phyloP scores from a whole-genome alignment of 148 eudicot genomes.

The Chenopodium formosanum region DNA sequence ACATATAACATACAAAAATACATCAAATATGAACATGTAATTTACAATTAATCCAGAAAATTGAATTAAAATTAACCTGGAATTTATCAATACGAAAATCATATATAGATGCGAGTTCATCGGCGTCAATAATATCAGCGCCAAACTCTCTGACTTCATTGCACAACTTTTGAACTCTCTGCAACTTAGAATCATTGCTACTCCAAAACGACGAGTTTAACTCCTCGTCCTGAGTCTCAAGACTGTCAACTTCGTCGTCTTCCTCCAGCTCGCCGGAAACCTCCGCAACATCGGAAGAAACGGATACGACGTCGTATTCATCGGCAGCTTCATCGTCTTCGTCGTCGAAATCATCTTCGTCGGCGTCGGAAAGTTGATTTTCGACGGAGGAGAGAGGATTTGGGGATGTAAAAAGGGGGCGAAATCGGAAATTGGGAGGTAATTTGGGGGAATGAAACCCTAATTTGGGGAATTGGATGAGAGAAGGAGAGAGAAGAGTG shows the following conservation, averaged over 20 bases:
- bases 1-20: not conserved
- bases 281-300: constrained; percentile 30
- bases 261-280: constrained; percentile 33
- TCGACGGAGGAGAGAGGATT: constrained; percentile 36
- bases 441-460: constrained; percentile 33
- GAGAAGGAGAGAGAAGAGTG: constrained; percentile 21
- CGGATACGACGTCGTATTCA: constrained; percentile 40
- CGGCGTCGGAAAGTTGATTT: constrained; percentile 50
- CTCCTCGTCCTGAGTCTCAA: constrained; percentile 31
- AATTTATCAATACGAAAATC: constrained; percentile 86
- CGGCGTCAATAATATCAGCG: constrained; percentile 59
- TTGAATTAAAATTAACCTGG: constrained; percentile 46
- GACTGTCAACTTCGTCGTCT: constrained; percentile 40
- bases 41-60: not conserved
- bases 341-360: constrained; percentile 43
- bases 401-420: constrained; percentile 42
- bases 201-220: constrained; percentile 33
- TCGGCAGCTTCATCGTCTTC: constrained; percentile 68
- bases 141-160: constrained; percentile 73
- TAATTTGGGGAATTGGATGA: constrained; percentile 18
- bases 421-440: constrained; percentile 20
- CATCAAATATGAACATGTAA: too few species aligned
- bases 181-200: constrained; percentile 55
- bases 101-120: constrained; percentile 80
- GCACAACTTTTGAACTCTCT: constrained; percentile 72